Conservation (phyloP, 164 flowering plant genomes). For the Annona squamosa region DNA sequence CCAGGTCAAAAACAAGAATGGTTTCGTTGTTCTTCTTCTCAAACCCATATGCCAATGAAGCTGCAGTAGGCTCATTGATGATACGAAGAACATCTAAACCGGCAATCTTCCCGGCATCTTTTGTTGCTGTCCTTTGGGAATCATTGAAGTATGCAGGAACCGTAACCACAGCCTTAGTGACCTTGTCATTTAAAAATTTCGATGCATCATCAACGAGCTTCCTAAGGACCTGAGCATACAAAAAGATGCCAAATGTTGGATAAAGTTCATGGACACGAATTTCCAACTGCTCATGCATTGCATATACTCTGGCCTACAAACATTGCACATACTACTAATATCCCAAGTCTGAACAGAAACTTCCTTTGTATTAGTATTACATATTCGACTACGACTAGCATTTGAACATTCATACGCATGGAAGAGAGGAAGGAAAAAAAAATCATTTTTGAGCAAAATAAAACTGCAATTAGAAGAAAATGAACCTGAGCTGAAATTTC, state of each 20-base stretch:
- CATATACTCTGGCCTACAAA: too few species aligned
- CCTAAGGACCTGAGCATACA: slow-evolving; percentile 56
- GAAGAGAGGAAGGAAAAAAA: not conserved
- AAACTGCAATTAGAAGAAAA: too few species aligned
- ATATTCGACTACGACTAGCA: not conserved
- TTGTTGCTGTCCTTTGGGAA: slow-evolving; percentile 88
- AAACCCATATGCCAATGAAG: slow-evolving; percentile 91
- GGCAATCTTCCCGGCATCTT: slow-evolving; percentile 96
- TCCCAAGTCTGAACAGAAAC: not conserved
- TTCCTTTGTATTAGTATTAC: not conserved
- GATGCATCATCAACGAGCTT: slow-evolving; percentile 97
- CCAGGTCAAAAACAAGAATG: slow-evolving; percentile 88
- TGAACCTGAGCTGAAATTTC: slow-evolving; percentile 71
- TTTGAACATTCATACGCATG: not conserved
- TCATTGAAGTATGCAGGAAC: slow-evolving; percentile 95
- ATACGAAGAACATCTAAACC: slow-evolving; percentile 84
- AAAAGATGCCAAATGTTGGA: not conserved
- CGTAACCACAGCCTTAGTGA: slow-evolving; percentile 86
- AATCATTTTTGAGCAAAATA: too few species aligned
- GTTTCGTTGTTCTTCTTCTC: slow-evolving; percentile 92
- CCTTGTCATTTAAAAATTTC: slow-evolving; percentile 84
- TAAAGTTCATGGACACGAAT: not conserved
- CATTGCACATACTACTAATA: too few species aligned
- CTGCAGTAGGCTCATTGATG: slow-evolving; percentile 95
- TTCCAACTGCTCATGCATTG: not conserved